Base-by-base conservation (phyloP, 371 early-diverging fungal genomes). In the Nosema muscidifuracis region DNA sequence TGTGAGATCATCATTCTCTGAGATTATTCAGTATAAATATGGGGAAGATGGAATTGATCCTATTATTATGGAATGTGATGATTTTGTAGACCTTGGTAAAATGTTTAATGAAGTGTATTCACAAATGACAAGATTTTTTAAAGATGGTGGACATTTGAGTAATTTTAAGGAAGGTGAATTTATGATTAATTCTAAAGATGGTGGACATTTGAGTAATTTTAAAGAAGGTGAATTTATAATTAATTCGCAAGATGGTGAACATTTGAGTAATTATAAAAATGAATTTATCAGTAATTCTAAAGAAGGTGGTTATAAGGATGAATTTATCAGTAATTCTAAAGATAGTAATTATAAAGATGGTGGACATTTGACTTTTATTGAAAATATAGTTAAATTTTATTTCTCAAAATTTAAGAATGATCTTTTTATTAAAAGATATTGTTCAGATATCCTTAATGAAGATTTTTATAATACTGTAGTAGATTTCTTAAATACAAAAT, bases 31-130 rank as follows among this genome's bases (percentile, higher is more conserved):
- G 38, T 74, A 34, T 65, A 30, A 38, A 20, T 75, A 68, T 68
- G 75, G 71, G 13, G 72, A 72, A 40, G 77, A 76, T 65, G 42
- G 47, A 18, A 66, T 77, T 18, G 70, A 77, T 58, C 68, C 73
- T 13, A 18, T 58, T 15, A 56, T 56, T 16, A 26, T 64, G 0
- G 75, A 75, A 30, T 50, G 40, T 31, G 68, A 68, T 42, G 64
- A 53, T 15, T 34, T 56, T 20, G 18, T 74, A 31, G 56, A 64
- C 31, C 30, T 63, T 13, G 72, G 64, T 15, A 57, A 36, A 51
- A n/a, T 71, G 22, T 71, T 56, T 44, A 28, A 47, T 42, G 12
- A 28, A 4, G 34, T 57, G 9, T 42, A 44, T 38, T 22, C 65
- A 10, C 4, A 44, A 16, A 51, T 70, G 36, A 31, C 31, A 44